A percentile compares a stretch with the other conserved stretches of the same genome.
These are phyloP conservation scores for Coemansia sp. DNA, from an alignment of 192 early-diverging fungal genomes.

Conservation along the genomic window DNA sequence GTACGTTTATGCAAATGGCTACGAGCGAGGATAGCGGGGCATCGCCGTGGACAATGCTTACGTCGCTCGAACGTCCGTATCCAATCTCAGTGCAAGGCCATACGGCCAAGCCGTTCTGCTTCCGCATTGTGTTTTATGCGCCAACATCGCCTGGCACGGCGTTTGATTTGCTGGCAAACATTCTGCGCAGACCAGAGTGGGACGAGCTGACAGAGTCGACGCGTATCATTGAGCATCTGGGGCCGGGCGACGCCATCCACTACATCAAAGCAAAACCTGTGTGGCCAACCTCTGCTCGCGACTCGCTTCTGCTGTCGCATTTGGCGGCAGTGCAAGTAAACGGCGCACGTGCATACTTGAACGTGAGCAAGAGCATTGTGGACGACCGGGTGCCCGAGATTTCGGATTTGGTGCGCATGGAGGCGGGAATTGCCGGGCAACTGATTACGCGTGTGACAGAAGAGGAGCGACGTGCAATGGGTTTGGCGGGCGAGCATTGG, in stretches of 20 bases:
- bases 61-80: slow-evolving; percentile 25
- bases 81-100: slow-evolving; percentile 45
- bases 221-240: slow-evolving; percentile 34
- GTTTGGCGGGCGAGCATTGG: slow-evolving; percentile 20
- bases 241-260: slow-evolving; percentile 33
- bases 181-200: slow-evolving; percentile 48
- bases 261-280: slow-evolving; percentile 51
- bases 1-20: slow-evolving; percentile 26
- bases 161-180: slow-evolving; percentile 50
- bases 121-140: slow-evolving; percentile 39
- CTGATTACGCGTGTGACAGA: slow-evolving; percentile 21
- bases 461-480: slow-evolving; percentile 20
- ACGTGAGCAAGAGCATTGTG: slow-evolving; percentile 47
- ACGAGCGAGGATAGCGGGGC: background rate
- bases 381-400: slow-evolving; percentile 36
- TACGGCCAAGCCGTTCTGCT: slow-evolving; percentile 39
- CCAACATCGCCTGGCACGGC: slow-evolving; percentile 33
- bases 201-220: slow-evolving; percentile 49
- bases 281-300: slow-evolving; percentile 54
- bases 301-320: slow-evolving; percentile 49
- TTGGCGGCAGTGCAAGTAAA: slow-evolving; percentile 10
- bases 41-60: slow-evolving; percentile 30
- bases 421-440: slow-evolving; percentile 53
- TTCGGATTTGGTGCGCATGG: slow-evolving; percentile 52
- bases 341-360: slow-evolving; percentile 22